These are phyloP conservation scores for Macrophomina pseudophaseolina DNA, from an alignment of 2,329 filamentous ascomycete genomes.

Conservation along the genomic window DNA sequence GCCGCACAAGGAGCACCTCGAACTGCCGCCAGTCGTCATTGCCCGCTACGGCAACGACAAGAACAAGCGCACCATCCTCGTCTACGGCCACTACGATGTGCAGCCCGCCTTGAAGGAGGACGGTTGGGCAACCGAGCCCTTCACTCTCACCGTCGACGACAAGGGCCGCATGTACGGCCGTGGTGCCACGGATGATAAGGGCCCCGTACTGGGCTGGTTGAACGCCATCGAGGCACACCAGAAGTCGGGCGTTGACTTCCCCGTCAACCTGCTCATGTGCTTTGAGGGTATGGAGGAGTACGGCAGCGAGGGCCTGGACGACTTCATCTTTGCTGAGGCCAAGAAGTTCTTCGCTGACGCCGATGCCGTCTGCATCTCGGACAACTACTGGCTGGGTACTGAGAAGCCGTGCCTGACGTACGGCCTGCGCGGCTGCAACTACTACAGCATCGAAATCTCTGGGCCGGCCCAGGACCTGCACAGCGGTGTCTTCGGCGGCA, in stretches of 20 bases:
- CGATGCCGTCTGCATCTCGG: constrained; percentile 96
- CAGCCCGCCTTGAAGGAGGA: constrained; percentile 93
- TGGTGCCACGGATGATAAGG: constrained; percentile 97
- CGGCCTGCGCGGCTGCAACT: constrained; percentile 95
- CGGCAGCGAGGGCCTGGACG: constrained; percentile 93
- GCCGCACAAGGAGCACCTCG: constrained; percentile 85
- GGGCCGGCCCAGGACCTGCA: constrained; percentile 94
- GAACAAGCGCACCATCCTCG: constrained; percentile 91
- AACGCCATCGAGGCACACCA: constrained; percentile 98
- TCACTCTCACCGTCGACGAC: constrained; percentile 83
- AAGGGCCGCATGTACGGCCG: constrained; percentile 96
- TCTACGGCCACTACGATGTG: constrained; percentile 99
- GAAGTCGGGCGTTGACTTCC: constrained; percentile 91
- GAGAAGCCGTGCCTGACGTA: constrained; percentile 99
- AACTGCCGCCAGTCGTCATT: constrained; percentile 90
- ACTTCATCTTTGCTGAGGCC: constrained; percentile 88
- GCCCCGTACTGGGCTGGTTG: constrained; percentile 93
- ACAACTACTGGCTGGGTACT: constrained; percentile 99
- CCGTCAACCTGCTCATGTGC: constrained; percentile 98
- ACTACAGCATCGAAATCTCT: constrained; percentile 90
- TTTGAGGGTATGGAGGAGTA: constrained; percentile 99
- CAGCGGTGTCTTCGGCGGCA: constrained; percentile 95
- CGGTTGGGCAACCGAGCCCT: constrained; percentile 95
- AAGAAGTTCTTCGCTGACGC: constrained; percentile 95
- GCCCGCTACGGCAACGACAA: constrained; percentile 91